Evolutionary conservation across 2,329 filamentous ascomycete species (phyloP).

Genomic region (Cladosporium sp.): DNA sequence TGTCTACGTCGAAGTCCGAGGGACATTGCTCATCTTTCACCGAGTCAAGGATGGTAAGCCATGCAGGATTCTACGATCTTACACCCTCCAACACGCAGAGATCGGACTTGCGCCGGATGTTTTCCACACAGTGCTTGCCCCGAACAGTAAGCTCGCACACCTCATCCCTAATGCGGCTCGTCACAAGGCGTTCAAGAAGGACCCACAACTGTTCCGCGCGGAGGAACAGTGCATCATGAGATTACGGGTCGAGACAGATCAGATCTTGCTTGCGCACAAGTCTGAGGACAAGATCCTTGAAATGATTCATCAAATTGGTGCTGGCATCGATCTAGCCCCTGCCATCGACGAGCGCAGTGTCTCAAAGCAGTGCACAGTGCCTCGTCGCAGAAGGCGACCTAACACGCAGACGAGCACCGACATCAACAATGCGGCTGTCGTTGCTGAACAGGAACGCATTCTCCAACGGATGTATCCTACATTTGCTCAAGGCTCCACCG

Average conservation of each 20-base stretch:
- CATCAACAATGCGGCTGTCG: conserved; percentile 33
- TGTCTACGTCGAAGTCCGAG: conserved; percentile 60
- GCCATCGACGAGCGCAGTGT: conserved; percentile 63
- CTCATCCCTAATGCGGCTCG: conserved; percentile 39
- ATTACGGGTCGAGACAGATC: conserved; percentile 68
- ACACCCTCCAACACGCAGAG: conserved; percentile 70
- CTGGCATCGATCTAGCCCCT: conserved; percentile 67
- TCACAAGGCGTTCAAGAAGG: conserved; percentile 40
- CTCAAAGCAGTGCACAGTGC: conserved; percentile 44
- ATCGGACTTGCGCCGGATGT: conserved; percentile 71
- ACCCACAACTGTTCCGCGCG: conserved; percentile 44
- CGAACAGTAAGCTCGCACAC: conserved; percentile 43
- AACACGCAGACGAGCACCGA: conserved; percentile 28
- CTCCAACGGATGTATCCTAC: conserved; percentile 45
- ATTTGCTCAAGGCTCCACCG: conserved; percentile 27
- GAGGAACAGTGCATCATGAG: conserved; percentile 60
- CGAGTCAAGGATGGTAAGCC: conserved; percentile 55
- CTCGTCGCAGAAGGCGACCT: conserved; percentile 38
- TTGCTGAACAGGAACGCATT: conserved; percentile 47
- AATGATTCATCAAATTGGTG: conserved; percentile 66
- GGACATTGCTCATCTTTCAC: conserved; percentile 65
- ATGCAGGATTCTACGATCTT: conserved; percentile 60
- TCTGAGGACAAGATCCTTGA: conserved; percentile 62
- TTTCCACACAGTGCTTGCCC: conserved; percentile 50
- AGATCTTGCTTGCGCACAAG: conserved; percentile 65